Base-by-base conservation (phyloP, 345 rosid genomes). In the Heritiera littoralis region DNA sequence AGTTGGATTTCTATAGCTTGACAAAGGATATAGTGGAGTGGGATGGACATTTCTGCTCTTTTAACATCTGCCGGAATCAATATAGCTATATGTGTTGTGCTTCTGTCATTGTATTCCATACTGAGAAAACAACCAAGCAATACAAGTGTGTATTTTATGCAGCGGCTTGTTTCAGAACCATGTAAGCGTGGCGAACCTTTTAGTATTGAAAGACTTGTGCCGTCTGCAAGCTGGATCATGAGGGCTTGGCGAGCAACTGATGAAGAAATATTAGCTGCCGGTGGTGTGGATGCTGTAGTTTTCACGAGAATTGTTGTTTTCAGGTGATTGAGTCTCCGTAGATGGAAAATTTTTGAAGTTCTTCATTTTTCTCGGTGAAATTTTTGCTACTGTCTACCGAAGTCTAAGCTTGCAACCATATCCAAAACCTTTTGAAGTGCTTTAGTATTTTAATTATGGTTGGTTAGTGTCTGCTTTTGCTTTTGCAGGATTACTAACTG, bases 11-110 rank as follows among this genome's bases (percentile, higher is more conserved):
- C 55, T 52, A 76, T 69, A 17, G 68, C 30, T 85, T 81, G 80
- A 78, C 79, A 79, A 35, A 12, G 77, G 65, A 78, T 78, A 66
- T 48, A 76, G 58, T 43, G 66, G 77, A 72, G 65, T 69, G 79
- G 80, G 86, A 94, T 96, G 99, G 87, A 92, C 75, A 23, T 96
- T 77, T 76, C 81, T 41, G 94, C 92, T 35, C 89, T 96, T 64
- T 74, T 96, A 67, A 96, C 99, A 20, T 96, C 97, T 43, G 97
- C 91, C 35, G 98, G 93, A 85, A 92, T 96, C 65, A 96, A 96
- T 77, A 63, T 89, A 69, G 95, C 85, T 5, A 38, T 91, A 77
- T 89, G 97, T 63, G 81, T 86, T 75, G 85, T 90, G 75, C 89
- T 92, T 61, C 83, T 92, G 17, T 86, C 87, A 4, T 82, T 94